Percentiles rank a stretch among this genome's conserved stretches.
These are phyloP conservation scores for Rhizopogon vinicolor DNA, from an alignment of 768 basidiomycete species.

Conservation along the genomic window DNA sequence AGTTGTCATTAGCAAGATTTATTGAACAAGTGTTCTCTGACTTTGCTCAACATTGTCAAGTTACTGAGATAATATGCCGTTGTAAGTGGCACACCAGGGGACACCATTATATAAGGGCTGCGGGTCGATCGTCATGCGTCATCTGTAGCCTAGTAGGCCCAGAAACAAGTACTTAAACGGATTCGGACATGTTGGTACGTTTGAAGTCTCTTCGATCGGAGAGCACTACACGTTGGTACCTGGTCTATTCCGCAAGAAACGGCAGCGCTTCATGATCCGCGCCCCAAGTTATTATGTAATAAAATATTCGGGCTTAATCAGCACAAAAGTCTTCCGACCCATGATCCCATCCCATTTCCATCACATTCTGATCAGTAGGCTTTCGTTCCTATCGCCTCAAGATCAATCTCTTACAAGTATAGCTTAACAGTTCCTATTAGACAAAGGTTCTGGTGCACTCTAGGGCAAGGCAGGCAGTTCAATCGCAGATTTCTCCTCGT, in stretches of 20 bases:
- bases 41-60: too few species aligned
- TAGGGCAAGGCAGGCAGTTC: constrained; percentile 17
- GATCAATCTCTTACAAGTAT: background rate
- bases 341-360: background rate
- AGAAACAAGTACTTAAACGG: too few species aligned
- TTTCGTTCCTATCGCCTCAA: background rate
- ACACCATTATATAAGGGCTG: background rate
- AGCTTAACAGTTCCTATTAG: background rate
- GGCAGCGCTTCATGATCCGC: background rate
- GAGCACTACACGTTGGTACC: background rate
- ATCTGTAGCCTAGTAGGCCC: too few species aligned
- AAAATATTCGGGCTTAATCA: too few species aligned
- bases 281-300: too few species aligned
- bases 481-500: constrained; percentile 15
- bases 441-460: background rate
- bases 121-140: background rate
- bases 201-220: too few species aligned
- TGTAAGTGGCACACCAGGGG: too few species aligned
- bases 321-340: background rate
- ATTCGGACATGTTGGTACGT: too few species aligned
- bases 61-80: too few species aligned
- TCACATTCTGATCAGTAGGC: background rate
- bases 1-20: too few species aligned
- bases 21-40: too few species aligned
- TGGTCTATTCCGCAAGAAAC: background rate